Evolutionary conservation across 768 basidiomycete species (phyloP), one percentile per base, ranked within the genome.

Genomic region (Agrocybe praecox): DNA sequence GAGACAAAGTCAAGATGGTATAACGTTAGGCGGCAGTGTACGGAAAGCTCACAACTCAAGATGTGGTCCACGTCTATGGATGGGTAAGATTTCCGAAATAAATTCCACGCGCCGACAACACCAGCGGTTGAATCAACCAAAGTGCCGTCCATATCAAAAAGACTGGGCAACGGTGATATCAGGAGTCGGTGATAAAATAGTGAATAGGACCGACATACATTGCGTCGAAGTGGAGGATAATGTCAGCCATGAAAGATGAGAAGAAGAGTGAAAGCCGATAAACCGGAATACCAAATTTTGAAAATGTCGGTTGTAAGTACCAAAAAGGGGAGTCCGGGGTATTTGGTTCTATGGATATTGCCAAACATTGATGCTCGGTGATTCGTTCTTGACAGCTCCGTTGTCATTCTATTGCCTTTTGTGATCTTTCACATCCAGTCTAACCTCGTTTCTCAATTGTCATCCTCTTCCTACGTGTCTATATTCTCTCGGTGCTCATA

Each of bases 101-200:
- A 72, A 52, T 87, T 76, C 94, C 94, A 96, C 33, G 92, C 92
- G 23, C 88, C 90, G 23, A 83, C 74, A 29, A 96, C 92, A 43
- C 90, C 92, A 26, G 85, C 83, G 10, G 90, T 94, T 18, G 91
- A 94, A 67, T 95, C 90, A 61, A 90, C 80, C 49, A 91, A 76
- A 32, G 90, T 94, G 53, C 89, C 89, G 67, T 92, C 90, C 90
- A 91, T 92, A 68, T 92, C 89, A 65, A 90, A 90, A 14, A 91
- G 74, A 56, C 89, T 90, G 56, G 15, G 29, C 36, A 40, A 14
- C 36, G 32, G 53, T 59, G 55, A 61, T 50, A 64, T 55, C 57
- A 58, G 49, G 19, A 40, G 42, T 65, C 63, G 65, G 66, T 56
- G 57, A 56, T 24, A 58, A 49, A 55, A 58, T 18, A 46, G 55